phyloP scores from a whole-genome alignment of 805 yeast species.

The Candida lessepsii region DNA sequence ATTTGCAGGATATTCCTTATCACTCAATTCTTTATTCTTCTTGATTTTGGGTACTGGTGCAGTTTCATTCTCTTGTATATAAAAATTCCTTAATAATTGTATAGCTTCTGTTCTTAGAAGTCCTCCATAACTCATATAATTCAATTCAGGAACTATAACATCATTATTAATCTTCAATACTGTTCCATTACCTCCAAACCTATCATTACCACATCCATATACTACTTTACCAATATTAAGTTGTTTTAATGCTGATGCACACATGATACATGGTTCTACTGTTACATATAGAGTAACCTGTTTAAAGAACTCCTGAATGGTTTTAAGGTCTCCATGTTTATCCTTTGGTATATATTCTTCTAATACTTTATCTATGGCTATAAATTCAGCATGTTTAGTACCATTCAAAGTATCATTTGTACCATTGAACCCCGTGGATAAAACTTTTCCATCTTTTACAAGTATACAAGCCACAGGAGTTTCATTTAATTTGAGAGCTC shows the following conservation, averaged over 20 bases:
- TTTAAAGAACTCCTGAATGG: conserved; percentile 39
- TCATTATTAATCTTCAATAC: conserved; percentile 52
- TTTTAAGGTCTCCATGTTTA: conserved; percentile 13
- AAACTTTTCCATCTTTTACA: conserved; percentile 39
- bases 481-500: conserved; percentile 35
- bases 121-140: conserved; percentile 71
- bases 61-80: conserved; percentile 76
- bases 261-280: conserved; percentile 98
- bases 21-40: conserved; percentile 60
- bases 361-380: conserved; percentile 50
- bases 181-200: conserved; percentile 97
- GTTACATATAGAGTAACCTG: conserved; percentile 81
- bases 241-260: conserved; percentile 89
- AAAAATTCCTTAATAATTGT: conserved; percentile 75
- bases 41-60: conserved; percentile 83
- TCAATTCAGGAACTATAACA: conserved; percentile 13
- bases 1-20: conserved; percentile 54
- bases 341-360: conserved; percentile 17
- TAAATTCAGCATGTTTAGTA: conserved; percentile 88
- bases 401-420: conserved; percentile 86
- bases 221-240: conserved; percentile 69
- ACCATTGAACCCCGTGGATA: conserved; percentile 80
- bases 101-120: conserved; percentile 79
- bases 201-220: conserved; percentile 91
- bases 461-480: conserved; percentile 45